Conservation (phyloP, 176 grass and related monocot genomes). For the Bolboschoenus planiculmis region DNA sequence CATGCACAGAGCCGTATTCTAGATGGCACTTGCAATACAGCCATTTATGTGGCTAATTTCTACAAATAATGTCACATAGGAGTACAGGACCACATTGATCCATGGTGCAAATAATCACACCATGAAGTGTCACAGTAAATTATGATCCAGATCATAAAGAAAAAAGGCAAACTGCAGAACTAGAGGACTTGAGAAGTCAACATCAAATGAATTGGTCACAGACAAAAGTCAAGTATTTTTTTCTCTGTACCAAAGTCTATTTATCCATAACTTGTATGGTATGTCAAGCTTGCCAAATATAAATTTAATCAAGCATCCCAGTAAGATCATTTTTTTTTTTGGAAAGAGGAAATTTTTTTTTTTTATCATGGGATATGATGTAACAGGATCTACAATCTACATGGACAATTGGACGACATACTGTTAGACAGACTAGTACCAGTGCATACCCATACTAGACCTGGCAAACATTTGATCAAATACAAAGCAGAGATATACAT, state of each 20-base stretch:
- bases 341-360: not conserved
- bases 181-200: slow-evolving; percentile 7
- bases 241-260: not conserved
- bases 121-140: slow-evolving; percentile 8
- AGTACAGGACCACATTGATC: not conserved
- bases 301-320: not conserved
- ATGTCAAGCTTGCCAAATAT: not conserved
- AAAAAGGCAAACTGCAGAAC: not conserved
- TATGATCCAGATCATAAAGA: not conserved
- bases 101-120: not conserved
- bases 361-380: not conserved
- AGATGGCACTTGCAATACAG: not conserved
- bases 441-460: not conserved
- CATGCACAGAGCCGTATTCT: not conserved
- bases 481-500: too few relatives aligned
- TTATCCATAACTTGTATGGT: not conserved
- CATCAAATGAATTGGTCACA: slow-evolving; percentile 1
- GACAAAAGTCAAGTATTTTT: slow-evolving; percentile 14
- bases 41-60: not conserved
- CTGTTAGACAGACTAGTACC: not conserved
- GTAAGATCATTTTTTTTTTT: too few relatives aligned
- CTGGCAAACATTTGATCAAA: not conserved
- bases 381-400: not conserved
- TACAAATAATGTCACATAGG: not conserved
- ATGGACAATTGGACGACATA: not conserved